Conservation (phyloP, 179 eudicot genomes). For the Patellifolia procumbens region DNA sequence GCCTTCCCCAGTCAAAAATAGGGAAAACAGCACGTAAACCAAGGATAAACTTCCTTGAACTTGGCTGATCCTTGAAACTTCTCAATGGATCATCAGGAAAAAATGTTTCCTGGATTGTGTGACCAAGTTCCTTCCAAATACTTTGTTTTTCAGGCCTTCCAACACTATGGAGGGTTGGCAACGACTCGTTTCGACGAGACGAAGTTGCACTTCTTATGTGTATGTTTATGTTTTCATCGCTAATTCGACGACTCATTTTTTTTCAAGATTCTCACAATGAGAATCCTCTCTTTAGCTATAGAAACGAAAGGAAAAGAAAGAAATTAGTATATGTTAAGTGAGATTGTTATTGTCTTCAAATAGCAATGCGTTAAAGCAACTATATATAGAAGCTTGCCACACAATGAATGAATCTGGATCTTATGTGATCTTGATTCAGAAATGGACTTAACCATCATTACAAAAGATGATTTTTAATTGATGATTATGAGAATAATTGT, state of each 20-base stretch:
- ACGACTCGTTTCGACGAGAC: slow-evolving; percentile 26
- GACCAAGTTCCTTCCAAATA: slow-evolving; percentile 39
- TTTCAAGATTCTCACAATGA: neutral
- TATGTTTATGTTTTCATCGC: slow-evolving; percentile 24
- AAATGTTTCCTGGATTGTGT: slow-evolving; percentile 61
- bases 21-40: slow-evolving; percentile 67
- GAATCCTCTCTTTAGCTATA: too few species aligned
- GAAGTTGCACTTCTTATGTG: slow-evolving; percentile 4
- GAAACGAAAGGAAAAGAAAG: neutral
- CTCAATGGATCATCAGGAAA: slow-evolving; percentile 73
- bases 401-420: slow-evolving; percentile 16
- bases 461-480: neutral
- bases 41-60: slow-evolving; percentile 42
- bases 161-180: slow-evolving; percentile 46
- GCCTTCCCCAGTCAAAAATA: slow-evolving; percentile 66
- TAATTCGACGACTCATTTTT: slow-evolving; percentile 26
- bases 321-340: neutral
- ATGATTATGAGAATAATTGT: neutral
- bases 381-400: neutral
- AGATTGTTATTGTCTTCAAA: neutral
- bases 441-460: neutral
- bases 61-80: slow-evolving; percentile 60
- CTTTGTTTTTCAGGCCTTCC: slow-evolving; percentile 56
- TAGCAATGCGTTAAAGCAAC: neutral
- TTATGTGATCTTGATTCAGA: slow-evolving; percentile 7